Evolutionary conservation across 2,329 filamentous ascomycete genomes (phyloP), one percentile per base, ranked within the genome.

Genomic region (Clarireedia monteithiana): DNA sequence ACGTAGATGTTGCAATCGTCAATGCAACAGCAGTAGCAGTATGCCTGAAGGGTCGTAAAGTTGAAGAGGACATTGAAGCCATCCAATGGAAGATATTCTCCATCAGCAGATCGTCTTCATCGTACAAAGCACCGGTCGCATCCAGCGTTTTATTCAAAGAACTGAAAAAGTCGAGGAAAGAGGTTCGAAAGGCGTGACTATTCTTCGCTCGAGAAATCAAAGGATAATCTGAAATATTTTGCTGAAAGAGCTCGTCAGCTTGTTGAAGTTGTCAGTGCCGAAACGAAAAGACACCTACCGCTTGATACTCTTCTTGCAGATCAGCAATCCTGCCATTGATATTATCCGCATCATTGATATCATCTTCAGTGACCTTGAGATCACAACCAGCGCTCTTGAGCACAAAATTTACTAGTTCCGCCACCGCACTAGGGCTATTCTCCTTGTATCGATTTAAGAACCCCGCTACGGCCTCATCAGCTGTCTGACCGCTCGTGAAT

Each of bases 41-140:
- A 71, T 99, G 94, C 61, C 94, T 83, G 72, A 99, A 96, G 1
- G 94, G 91, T 55, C 94, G 84, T 59, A 92, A 85, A 4, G 84
- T 80, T 0, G 91, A 91, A 4, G 90, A 94, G 2, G 92, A 94
- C 86, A 99, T 89, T 58, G 89, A 88, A 40, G 85, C 86, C 58
- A 96, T 78, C 94, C 94, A 99, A 57, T 89, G 80, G 63, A 91
- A 84, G 48, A 97, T 81, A 67, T 95, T 96, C 69, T 96, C 91
- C 66, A 95, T 83, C 50, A 99, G 76, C 30, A 85, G 80, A 38
- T 74, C 72, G 7, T 77, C 74, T 46, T 80, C 83, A 46, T 81
- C 83, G 73, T 95, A 95, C 50, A 99, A 74, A 20, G 89, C 74
- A 24, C 88, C 87, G n/a, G 88, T 88, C 63, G 90, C 84, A 66